These are phyloP conservation scores for Fusarium coicis DNA, from an alignment of 2,329 filamentous ascomycete species.

Conservation along the genomic window DNA sequence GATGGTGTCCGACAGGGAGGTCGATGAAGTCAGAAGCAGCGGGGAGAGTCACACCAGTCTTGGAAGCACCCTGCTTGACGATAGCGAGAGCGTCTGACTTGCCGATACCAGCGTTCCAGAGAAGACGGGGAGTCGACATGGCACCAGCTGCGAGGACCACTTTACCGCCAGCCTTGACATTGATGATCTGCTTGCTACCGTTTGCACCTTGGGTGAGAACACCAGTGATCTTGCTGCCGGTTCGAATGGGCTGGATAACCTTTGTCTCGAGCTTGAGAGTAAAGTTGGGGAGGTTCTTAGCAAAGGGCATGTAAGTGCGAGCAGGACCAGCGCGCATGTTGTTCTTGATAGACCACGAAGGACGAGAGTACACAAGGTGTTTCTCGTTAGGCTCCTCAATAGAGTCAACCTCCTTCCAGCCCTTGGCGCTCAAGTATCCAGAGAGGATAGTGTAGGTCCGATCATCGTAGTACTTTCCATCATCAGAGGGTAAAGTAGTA, in stretches of 20 bases:
- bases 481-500: conserved; percentile 71
- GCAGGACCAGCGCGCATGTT: conserved; percentile 76
- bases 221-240: conserved; percentile 70
- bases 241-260: conserved; percentile 72
- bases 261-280: conserved; percentile 72
- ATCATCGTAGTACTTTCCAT: conserved; percentile 74
- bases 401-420: conserved; percentile 74
- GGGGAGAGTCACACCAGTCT: conserved; percentile 63
- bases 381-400: conserved; percentile 71
- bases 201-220: conserved; percentile 68
- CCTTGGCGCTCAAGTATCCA: conserved; percentile 65
- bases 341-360: conserved; percentile 74
- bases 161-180: conserved; percentile 40
- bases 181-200: conserved; percentile 51
- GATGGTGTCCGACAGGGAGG: conserved; percentile 67
- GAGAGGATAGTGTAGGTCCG: conserved; percentile 71
- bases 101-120: conserved; percentile 65
- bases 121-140: conserved; percentile 44
- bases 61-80: conserved; percentile 53
- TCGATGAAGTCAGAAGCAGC: conserved; percentile 62
- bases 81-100: conserved; percentile 66
- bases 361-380: conserved; percentile 72
- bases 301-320: conserved; percentile 75
- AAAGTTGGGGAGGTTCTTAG: conserved; percentile 70
- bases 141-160: conserved; percentile 75